A percentile compares a stretch with the other conserved stretches of the same genome.
Evolutionary conservation across 768 basidiomycete species (phyloP).

Genomic region (Tricholoma terreum): DNA sequence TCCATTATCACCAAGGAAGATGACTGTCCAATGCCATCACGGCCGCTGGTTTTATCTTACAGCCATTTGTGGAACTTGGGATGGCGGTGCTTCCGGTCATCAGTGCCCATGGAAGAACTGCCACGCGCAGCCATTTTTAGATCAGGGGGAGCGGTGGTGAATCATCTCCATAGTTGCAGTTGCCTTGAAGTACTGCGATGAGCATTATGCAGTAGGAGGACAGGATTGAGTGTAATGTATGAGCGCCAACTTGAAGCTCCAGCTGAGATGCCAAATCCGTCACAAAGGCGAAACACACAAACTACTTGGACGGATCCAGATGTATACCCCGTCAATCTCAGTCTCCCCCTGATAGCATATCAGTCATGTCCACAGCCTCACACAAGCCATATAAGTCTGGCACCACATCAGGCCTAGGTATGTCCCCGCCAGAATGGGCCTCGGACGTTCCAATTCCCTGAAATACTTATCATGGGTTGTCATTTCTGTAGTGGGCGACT

Average conservation of each 20-base stretch:
- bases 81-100: too few relatives aligned
- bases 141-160: background rate
- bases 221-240: too few relatives aligned
- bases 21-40: too few relatives aligned
- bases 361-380: constrained; percentile 1
- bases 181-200: background rate
- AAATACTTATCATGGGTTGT: constrained; percentile 5
- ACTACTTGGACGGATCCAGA: background rate
- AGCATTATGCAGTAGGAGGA: too few relatives aligned
- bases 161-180: background rate
- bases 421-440: background rate
- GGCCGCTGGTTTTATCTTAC: too few relatives aligned
- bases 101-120: too few relatives aligned
- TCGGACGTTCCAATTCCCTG: background rate
- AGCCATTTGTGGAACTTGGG: too few relatives aligned
- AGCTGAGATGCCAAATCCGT: background rate
- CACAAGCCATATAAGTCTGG: background rate
- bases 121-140: too few relatives aligned
- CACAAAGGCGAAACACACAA: background rate
- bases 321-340: background rate
- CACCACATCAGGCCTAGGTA: background rate
- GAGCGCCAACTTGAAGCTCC: too few relatives aligned
- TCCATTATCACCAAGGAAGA: too few relatives aligned
- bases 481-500: constrained; percentile 1
- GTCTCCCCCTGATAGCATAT: background rate